Conservation (phyloP, 1,284 basidiomycete species). For the Naganishia sp. region DNA sequence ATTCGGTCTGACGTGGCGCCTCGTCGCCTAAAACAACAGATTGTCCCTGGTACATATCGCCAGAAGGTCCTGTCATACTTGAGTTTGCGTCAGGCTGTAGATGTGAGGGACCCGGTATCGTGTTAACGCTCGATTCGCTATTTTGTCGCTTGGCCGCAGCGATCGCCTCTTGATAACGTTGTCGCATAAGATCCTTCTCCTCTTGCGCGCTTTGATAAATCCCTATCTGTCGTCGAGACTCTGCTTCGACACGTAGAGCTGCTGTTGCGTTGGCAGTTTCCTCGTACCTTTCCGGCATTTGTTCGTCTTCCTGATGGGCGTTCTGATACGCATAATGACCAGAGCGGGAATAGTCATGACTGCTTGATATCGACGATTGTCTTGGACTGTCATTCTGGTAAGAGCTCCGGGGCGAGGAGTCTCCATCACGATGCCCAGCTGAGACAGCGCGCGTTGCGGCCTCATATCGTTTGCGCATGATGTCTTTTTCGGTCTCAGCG, state of each 20-base stretch:
- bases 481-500: constrained; percentile 46
- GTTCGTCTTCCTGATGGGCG: constrained; percentile 1
- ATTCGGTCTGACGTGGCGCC: not conserved
- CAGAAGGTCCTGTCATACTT: not conserved
- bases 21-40: no score
- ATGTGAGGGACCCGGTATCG: constrained; percentile 1
- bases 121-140: constrained; percentile 13
- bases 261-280: constrained; percentile 7
- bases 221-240: not conserved
- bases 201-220: constrained; percentile 38
- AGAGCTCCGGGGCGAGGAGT: constrained; percentile 6
- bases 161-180: constrained; percentile 43
- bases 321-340: constrained; percentile 16
- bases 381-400: constrained; percentile 4
- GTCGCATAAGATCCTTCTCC: constrained; percentile 45
- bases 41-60: no score
- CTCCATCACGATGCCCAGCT: constrained; percentile 1
- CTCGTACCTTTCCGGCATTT: not conserved
- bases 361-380: constrained; percentile 14
- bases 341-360: constrained; percentile 2
- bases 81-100: not conserved
- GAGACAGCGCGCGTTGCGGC: constrained; percentile 38
- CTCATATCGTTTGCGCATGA: constrained; percentile 44
- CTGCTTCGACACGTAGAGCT: constrained; percentile 9
- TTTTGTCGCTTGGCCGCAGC: constrained; percentile 5